phyloP scores from a whole-genome alignment of 2,329 filamentous ascomycete species.

The Kalmusia sp. region DNA sequence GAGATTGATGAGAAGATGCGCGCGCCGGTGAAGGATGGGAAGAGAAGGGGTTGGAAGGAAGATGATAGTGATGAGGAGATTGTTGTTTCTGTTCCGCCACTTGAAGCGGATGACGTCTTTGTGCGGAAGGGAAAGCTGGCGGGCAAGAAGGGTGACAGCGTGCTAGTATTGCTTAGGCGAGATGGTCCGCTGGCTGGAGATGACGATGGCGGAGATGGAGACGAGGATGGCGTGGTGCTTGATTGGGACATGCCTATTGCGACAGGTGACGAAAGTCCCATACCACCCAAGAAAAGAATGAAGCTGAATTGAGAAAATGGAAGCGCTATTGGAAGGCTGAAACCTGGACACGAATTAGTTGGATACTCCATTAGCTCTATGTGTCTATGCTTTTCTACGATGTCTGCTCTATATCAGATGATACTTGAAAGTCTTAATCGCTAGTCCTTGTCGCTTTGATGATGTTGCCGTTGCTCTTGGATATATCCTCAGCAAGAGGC shows the following conservation, averaged over 20 bases:
- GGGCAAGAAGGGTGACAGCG: background rate
- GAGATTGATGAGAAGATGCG: background rate
- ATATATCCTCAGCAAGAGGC: background rate
- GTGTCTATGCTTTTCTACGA: too few species aligned
- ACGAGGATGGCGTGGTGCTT: background rate
- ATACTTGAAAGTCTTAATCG: too few species aligned
- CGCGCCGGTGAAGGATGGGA: background rate
- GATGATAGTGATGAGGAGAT: background rate
- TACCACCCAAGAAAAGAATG: background rate
- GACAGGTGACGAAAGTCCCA: background rate
- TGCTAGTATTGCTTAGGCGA: background rate
- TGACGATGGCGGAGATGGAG: background rate
- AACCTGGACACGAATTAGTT: too few species aligned
- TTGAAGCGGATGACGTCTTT: background rate
- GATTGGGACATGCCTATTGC: too few species aligned
- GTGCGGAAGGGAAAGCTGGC: background rate
- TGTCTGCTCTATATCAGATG: too few species aligned
- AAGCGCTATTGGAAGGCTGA: too few species aligned
- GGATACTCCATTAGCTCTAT: too few species aligned
- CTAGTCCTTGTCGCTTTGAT: background rate
- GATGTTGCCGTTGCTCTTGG: too few species aligned
- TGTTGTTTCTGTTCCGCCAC: background rate
- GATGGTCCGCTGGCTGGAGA: background rate
- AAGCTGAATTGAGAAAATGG: too few species aligned
- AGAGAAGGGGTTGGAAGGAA: background rate